Evolutionary conservation across 1,139 yeast species (phyloP), one percentile per base, ranked within the genome.

Genomic region (Saccharomycopsis hybrid): DNA sequence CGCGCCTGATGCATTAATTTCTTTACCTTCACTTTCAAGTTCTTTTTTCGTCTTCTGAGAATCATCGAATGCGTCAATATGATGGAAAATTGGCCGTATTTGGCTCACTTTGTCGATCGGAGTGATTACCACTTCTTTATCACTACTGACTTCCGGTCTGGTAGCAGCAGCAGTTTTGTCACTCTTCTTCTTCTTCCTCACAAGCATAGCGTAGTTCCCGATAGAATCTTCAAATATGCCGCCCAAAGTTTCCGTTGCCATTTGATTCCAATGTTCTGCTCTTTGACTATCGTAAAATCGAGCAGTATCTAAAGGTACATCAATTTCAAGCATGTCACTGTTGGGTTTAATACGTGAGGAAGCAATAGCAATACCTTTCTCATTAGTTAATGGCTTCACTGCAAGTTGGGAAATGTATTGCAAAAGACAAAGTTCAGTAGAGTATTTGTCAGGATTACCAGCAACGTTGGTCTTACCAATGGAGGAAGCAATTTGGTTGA

Each of bases 361-460:
- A 4, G 71, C 59, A 4, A 77, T 63, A 33, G 74, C 70, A 1
- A 72, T 67, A 24, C 71, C 73, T 7, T 67, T 65, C 9, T 65
- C 63, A 4, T 65, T 70, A 8, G 67, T 65, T 43, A 75, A 71
- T 0, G 78, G 76, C 44, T 78, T 69, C 13, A 65, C 61, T 44
- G 73, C 71, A 11, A 84, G 75, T 54, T 87, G 75, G 4, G 87
- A 87, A 1, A 92, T 88, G 60, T 81, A 90, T 64, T 90, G 97
- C 46, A 82, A 62, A 29, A 80, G 60, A 48, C 72, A 67, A 35
- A 80, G 57, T 53, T 48, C 29, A 3, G 32, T 28, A 18, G 33
- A 18, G 24, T 24, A n/a, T 13, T 40, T 32, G 13, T 18, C 29
- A 28, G 31, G 24, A 13, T 18, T 18, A 18, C 18, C 18, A 18